phyloP scores from a whole-genome alignment of 2,329 filamentous ascomycete genomes.

The Nigrospora oryzae region DNA sequence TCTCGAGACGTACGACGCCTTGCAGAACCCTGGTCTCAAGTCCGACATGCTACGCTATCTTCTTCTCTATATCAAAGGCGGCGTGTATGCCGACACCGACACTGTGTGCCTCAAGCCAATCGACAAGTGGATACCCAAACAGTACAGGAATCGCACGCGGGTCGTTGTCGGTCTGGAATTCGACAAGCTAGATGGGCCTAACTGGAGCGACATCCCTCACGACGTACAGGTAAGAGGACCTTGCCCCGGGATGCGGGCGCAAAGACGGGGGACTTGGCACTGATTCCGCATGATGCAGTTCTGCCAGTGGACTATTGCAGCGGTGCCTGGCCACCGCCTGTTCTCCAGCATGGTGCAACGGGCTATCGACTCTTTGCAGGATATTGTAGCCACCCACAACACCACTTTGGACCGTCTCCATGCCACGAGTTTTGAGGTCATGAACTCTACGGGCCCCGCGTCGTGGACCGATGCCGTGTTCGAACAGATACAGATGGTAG shows the following conservation, averaged over 20 bases:
- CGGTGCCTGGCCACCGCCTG: conserved; percentile 2
- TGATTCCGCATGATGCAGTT: conserved; percentile 1
- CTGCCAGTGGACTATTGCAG: conserved; percentile 6
- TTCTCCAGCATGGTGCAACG: conserved; percentile 1
- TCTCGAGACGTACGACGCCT: conserved; percentile 2
- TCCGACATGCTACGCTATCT: conserved; percentile 7
- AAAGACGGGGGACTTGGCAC: neutral
- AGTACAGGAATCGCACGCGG: neutral
- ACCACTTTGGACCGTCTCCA: neutral
- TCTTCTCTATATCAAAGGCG: conserved; percentile 4
- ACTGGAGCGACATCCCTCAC: neutral
- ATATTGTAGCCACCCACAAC: neutral
- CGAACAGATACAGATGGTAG: conserved; percentile 1
- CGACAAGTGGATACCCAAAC: conserved; percentile 4
- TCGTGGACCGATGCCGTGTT: conserved; percentile 4
- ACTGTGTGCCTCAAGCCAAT: neutral
- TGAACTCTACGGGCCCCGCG: conserved; percentile 4
- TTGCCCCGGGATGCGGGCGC: too few relatives aligned
- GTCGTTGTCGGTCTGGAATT: conserved; percentile 5
- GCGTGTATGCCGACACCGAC: conserved; percentile 6
- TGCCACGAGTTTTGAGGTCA: conserved; percentile 1
- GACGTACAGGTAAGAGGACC: neutral
- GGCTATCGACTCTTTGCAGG: neutral
- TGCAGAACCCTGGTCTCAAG: conserved; percentile 6
- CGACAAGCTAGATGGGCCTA: conserved; percentile 2